Conservation (phyloP, 805 yeast genomes). For the Yarrowia osloensis region DNA sequence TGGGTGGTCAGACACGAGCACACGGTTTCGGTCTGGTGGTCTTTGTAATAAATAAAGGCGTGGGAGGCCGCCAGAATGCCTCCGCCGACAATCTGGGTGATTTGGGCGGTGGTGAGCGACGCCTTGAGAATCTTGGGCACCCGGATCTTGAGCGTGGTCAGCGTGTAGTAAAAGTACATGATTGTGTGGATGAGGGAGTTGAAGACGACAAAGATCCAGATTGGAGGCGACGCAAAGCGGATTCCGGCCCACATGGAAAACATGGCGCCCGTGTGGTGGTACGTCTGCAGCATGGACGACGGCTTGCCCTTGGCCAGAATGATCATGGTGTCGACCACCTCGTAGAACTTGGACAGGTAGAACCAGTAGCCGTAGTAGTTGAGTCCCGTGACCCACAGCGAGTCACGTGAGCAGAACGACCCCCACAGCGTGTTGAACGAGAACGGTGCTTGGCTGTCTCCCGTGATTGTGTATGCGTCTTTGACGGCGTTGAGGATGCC, state of each 20-base stretch:
- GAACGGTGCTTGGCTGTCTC: constrained; percentile 78
- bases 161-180: constrained; percentile 70
- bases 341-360: constrained; percentile 70
- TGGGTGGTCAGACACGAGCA: constrained; percentile 56
- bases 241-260: constrained; percentile 81
- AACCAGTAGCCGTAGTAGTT: constrained; percentile 64
- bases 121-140: constrained; percentile 62
- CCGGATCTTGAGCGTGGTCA: constrained; percentile 58
- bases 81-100: constrained; percentile 66
- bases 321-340: constrained; percentile 66
- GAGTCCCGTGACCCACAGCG: constrained; percentile 59
- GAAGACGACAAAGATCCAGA: constrained; percentile 78
- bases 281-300: constrained; percentile 66
- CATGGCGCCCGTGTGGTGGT: constrained; percentile 81
- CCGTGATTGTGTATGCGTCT: constrained; percentile 43
- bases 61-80: constrained; percentile 68
- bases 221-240: constrained; percentile 69
- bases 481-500: constrained; percentile 60
- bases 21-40: constrained; percentile 48
- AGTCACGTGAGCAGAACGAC: constrained; percentile 62
- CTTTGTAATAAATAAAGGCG: constrained; percentile 60
- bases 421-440: constrained; percentile 83
- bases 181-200: constrained; percentile 75
- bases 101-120: constrained; percentile 64
- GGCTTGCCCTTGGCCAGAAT: constrained; percentile 69